A percentile compares a stretch with the other conserved stretches of the same genome.
Evolutionary conservation across 345 rosid genomes (phyloP).

Genomic region (Eucalyptus grandis): DNA sequence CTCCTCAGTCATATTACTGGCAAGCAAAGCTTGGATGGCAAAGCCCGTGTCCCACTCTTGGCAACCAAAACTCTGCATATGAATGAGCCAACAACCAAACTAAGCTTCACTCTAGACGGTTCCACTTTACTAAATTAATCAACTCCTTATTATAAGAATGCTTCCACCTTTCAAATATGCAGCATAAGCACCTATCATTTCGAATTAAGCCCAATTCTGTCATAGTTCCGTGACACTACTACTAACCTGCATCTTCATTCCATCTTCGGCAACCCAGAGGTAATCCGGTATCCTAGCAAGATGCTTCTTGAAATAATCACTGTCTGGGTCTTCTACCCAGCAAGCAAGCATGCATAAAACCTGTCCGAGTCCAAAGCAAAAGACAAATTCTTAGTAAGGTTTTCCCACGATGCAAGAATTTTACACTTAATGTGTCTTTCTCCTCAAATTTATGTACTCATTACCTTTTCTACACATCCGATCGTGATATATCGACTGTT

Average conservation of each 20-base stretch:
- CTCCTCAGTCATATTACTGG: constrained; percentile 20
- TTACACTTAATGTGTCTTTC: background rate
- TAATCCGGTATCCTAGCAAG: constrained; percentile 39
- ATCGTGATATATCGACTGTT: constrained; percentile 23
- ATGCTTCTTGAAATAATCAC: constrained; percentile 40
- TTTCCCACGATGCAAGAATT: background rate
- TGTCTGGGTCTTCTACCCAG: constrained; percentile 59
- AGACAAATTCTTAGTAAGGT: background rate
- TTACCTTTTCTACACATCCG: constrained; percentile 25
- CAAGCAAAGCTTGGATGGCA: constrained; percentile 28
- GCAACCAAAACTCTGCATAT: constrained; percentile 39
- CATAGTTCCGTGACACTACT: background rate
- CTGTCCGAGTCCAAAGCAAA: constrained; percentile 1
- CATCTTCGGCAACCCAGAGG: constrained; percentile 62
- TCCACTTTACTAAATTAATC: background rate
- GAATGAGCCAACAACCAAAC: background rate
- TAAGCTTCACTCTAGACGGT: background rate
- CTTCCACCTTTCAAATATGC: background rate
- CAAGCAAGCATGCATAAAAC: constrained; percentile 49
- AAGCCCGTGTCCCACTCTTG: constrained; percentile 52
- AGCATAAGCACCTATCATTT: background rate
- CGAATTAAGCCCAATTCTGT: background rate
- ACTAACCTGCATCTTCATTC: constrained; percentile 46
- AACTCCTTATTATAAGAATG: background rate
- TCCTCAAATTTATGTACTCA: background rate